Conservation (phyloP, 345 rosid genomes). For the Populus simonii region DNA sequence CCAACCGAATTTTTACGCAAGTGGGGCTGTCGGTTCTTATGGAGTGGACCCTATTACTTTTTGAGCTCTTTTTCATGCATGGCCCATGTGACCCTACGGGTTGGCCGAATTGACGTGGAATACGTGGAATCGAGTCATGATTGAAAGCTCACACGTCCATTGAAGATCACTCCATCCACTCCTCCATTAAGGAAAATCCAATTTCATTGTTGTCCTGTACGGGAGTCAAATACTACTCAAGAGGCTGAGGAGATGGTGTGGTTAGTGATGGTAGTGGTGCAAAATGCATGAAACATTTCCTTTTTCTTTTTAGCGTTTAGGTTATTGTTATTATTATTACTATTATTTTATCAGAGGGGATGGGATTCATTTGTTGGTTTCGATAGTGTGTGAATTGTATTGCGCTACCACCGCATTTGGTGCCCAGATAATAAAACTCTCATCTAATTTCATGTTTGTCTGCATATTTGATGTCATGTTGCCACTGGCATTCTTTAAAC, state of each 20-base stretch:
- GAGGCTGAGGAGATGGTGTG: background rate
- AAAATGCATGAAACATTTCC: background rate
- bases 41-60: background rate
- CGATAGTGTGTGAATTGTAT: background rate
- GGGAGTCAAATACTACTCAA: background rate
- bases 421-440: conserved; percentile 11
- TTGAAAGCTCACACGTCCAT: conserved; percentile 24
- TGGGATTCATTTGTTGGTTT: conserved; percentile 34
- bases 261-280: background rate
- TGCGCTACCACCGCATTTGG: conserved; percentile 18
- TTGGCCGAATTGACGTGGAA: conserved; percentile 30
- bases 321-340: background rate
- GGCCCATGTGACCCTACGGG: conserved; percentile 22
- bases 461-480: conserved; percentile 3
- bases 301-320: background rate
- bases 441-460: conserved; percentile 4
- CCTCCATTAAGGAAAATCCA: background rate
- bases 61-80: background rate
- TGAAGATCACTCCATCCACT: background rate
- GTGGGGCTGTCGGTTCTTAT: background rate
- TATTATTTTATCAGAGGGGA: background rate
- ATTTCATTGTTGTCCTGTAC: too few relatives aligned
- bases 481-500: background rate
- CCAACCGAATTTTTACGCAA: conserved; percentile 10
- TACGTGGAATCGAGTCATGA: conserved; percentile 35